Base-by-base conservation (phyloP, 108 stramenopile species). In the Phaeodactylum tricornutum region DNA sequence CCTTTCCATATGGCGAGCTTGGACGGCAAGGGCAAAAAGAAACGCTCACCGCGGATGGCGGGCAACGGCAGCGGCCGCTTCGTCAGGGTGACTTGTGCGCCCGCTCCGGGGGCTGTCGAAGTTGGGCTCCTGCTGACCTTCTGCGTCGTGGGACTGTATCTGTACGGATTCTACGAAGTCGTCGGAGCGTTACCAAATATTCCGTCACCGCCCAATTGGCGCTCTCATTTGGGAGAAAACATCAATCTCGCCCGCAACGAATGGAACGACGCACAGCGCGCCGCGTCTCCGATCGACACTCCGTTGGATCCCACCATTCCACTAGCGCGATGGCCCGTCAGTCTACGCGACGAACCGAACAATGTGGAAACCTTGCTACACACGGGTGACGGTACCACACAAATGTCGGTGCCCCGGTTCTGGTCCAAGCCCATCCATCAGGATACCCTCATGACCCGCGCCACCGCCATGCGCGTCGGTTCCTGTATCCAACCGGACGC, bases 401-500 rank as follows among this genome's bases (percentile, higher is more conserved):
- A 45, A 11, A 73, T 89, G 72, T 49, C 45, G 32, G 71, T 89
- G 0, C 87, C 87, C 2, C 67, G 57, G 35, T 78, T 84, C 35
- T 89, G 82, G 81, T 63, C 76, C 12, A 45, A 50, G 23, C 71
- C 74, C 0, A 33, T 88, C 11, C 82, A 84, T 58, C 72, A 79
- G 52, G 69, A 78, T 19, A 43, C 47, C 30, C 60, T 73, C 16
- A 75, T 82, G 55, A 52, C 81, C 0, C 50, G 83, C 20, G 82
- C 80, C 40, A 38, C 66, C 32, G 87, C 87, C 27, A 74, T 80
- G 74, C 47, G 61, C 23, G 67, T 89, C 39, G 87, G 87, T 31
- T 72, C 73, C 15, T 89, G 83, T 47, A 43, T 57, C 43, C 62
- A 55, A 36, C 71, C 81, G 7, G 82, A 88, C 64, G 51, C 35